phyloP scores from a whole-genome alignment of 2,329 filamentous ascomycete genomes.

The Aureobasidium sp. region DNA sequence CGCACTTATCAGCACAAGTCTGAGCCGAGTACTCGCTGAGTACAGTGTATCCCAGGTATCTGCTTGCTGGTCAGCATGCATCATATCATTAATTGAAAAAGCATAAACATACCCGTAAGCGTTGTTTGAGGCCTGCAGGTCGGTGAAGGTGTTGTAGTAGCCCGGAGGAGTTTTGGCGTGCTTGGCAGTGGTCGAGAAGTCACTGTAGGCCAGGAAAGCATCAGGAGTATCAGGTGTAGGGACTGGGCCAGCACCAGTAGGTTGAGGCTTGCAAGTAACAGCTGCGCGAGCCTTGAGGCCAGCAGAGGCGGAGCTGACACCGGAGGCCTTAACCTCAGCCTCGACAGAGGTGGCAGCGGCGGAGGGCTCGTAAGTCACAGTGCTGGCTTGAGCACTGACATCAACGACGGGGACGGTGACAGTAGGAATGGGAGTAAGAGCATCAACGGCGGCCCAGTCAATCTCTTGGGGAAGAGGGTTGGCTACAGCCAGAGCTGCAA shows the following conservation, averaged over 20 bases:
- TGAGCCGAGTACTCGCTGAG: constrained; percentile 14
- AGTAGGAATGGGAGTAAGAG: constrained; percentile 12
- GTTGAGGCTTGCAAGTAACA: constrained; percentile 3
- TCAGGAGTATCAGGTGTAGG: constrained; percentile 18
- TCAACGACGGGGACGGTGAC: constrained; percentile 15
- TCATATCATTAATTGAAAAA: too few relatives aligned
- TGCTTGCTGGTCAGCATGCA: too few relatives aligned
- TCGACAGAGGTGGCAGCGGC: constrained; percentile 9
- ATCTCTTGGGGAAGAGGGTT: constrained; percentile 18
- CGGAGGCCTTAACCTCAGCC: constrained; percentile 2
- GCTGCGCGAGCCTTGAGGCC: constrained; percentile 2
- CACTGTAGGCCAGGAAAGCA: constrained; percentile 17
- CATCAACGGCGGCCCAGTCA: constrained; percentile 17
- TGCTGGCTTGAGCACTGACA: constrained; percentile 12
- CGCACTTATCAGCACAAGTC: constrained; percentile 16
- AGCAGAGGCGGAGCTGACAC: neutral
- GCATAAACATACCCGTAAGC: constrained; percentile 20
- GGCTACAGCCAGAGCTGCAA: constrained; percentile 14
- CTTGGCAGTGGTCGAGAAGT: constrained; percentile 18
- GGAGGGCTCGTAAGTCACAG: constrained; percentile 16
- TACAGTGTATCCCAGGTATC: constrained; percentile 18
- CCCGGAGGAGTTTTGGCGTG: constrained; percentile 17
- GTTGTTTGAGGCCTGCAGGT: constrained; percentile 18
- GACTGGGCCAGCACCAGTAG: constrained; percentile 1
- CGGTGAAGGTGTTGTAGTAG: constrained; percentile 19